A percentile compares a stretch with the other conserved stretches of the same genome.
phyloP scores from a whole-genome alignment of 345 rosid species.

The Eutrema yunnanense region DNA sequence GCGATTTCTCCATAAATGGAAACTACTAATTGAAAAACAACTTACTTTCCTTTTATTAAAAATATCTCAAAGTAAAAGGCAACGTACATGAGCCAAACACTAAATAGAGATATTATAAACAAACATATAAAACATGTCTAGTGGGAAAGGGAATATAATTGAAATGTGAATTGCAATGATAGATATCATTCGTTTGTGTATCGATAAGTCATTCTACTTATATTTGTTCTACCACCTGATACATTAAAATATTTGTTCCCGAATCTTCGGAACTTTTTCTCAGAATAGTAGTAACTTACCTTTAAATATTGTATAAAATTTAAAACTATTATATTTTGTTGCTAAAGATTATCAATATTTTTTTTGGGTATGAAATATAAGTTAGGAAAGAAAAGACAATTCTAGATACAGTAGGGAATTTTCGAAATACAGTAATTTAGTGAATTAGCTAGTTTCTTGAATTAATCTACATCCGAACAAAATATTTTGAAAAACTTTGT shows the following conservation, averaged over 20 bases:
- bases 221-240: constrained; percentile 33
- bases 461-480: not conserved
- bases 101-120: constrained; percentile 20
- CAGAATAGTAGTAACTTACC: not conserved
- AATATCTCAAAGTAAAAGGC: constrained; percentile 4
- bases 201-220: constrained; percentile 25
- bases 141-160: constrained; percentile 21
- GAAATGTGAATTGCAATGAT: constrained; percentile 9
- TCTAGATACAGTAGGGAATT: not conserved
- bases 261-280: constrained; percentile 24
- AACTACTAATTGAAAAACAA: not conserved
- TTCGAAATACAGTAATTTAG: not conserved
- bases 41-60: constrained; percentile 10
- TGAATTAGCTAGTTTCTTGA: not conserved
- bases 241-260: constrained; percentile 27
- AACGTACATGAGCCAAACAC: constrained; percentile 24
- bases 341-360: not conserved
- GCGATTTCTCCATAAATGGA: no score
- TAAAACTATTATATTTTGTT: not conserved
- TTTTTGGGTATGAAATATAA: not conserved
- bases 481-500: no score
- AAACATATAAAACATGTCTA: constrained; percentile 20
- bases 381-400: not conserved
- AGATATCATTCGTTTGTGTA: constrained; percentile 5
- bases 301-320: not conserved